phyloP scores from a whole-genome alignment of 2,329 filamentous ascomycete species.

The Botrytis byssoidea region DNA sequence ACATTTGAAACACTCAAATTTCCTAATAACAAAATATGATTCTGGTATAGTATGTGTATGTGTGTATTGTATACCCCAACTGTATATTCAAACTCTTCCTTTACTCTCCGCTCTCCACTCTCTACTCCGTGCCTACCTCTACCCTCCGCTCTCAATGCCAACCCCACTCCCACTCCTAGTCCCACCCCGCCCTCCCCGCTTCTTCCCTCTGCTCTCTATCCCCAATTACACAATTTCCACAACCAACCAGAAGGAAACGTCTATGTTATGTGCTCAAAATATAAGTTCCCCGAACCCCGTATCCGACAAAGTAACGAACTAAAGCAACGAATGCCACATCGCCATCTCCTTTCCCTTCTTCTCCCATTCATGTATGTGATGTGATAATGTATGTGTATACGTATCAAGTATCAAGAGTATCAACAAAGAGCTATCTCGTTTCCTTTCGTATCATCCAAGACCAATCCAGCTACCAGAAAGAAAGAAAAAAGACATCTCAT shows the following conservation, averaged over 20 bases:
- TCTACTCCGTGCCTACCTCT: background rate
- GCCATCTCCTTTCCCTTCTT: background rate
- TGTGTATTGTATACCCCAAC: background rate
- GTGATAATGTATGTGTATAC: conserved; percentile 11
- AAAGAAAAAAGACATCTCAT: background rate
- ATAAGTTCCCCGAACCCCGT: background rate
- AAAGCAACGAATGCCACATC: background rate
- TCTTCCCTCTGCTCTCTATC: background rate
- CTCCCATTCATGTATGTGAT: background rate
- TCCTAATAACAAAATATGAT: background rate
- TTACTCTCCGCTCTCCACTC: background rate
- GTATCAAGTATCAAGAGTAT: conserved; percentile 6
- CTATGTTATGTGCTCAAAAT: background rate
- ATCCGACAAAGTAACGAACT: background rate
- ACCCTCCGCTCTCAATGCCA: background rate
- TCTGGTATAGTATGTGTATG: background rate
- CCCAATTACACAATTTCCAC: background rate
- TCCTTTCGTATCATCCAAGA: background rate
- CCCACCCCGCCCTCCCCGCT: background rate
- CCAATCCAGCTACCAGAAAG: background rate
- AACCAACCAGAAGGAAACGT: background rate
- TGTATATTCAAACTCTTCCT: background rate
- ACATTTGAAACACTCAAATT: background rate
- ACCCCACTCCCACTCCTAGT: background rate
- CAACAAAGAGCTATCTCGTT: background rate